Evolutionary conservation across 2,329 filamentous ascomycete genomes (phyloP), one percentile per base, ranked within the genome.

Genomic region (Ophiognomonia clavigignenti-juglandacearum): DNA sequence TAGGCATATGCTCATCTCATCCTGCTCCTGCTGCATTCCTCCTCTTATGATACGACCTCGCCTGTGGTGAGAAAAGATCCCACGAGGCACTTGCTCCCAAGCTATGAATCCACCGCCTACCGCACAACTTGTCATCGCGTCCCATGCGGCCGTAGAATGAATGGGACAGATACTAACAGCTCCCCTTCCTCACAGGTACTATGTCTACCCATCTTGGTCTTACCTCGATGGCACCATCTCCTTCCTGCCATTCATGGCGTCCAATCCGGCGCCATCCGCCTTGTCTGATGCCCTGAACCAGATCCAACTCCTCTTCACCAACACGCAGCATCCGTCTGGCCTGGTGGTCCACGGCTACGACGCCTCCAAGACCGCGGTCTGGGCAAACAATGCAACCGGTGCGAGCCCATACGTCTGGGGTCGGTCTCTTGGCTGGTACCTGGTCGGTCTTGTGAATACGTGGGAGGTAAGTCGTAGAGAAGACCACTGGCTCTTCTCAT

Each of bases 341-440:
- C 61, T 80, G 1, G 60, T 77, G 0, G 69, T 75, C 0, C 77
- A 81, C 51, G 77, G 77, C 5, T 81, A 77, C 54, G 77, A 80
- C 50, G 69, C 68, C 27, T 63, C 61, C 9, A 68, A 65, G 48
- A 66, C 55, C 0, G 75, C 75, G 4, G 57, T 68, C 0, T 82
- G 78, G 78, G 76, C 77, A 0, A 65, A 77, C 43, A 60, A 64
- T 0, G 47, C 56, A 3, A 78, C 71, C 0, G 77, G 78, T 1
- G 74, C 70, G 0, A 72, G 70, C 34, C 75, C 73, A 0, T 58
- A 72, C 4, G 71, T 79, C 16, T 82, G 78, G 78, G 68, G 66
- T n/a, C 60, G 78, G 3, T 66, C 72, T 4, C 57, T 77, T 2
- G 77, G 74, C 1, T 80, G 77, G 77, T 79, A 77, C 53, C 59